A percentile compares a stretch with the other conserved stretches of the same genome.
phyloP scores from a whole-genome alignment of 495 filamentous ascomycete genomes.

The Lasiosphaeris hirsuta region DNA sequence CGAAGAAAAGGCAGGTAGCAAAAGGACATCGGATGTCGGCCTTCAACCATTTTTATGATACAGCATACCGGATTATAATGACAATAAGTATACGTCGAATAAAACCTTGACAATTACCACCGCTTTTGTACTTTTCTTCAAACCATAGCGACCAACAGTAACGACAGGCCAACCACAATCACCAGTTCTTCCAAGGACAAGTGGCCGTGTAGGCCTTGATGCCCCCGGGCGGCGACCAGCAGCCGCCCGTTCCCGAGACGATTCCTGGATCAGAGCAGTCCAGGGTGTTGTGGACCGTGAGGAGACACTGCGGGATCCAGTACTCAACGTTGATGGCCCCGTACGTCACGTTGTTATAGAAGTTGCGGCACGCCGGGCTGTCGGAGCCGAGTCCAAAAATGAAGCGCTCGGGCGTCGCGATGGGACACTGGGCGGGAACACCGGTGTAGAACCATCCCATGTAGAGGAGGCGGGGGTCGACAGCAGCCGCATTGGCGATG shows the following conservation, averaged over 20 bases:
- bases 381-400: slow-evolving; percentile 1
- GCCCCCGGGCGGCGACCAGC: slow-evolving; percentile 14
- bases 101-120: too few relatives aligned
- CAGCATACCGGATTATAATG: too few relatives aligned
- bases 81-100: too few relatives aligned
- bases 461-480: not conserved
- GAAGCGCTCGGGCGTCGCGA: not conserved
- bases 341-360: slow-evolving; percentile 1
- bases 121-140: too few relatives aligned
- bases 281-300: slow-evolving; percentile 10
- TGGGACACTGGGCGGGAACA: not conserved
- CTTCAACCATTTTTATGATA: too few relatives aligned
- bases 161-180: too few relatives aligned
- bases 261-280: slow-evolving; percentile 16
- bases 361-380: slow-evolving; percentile 7
- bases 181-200: slow-evolving; percentile 7
- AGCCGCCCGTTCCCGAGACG: slow-evolving; percentile 5
- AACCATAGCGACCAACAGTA: too few relatives aligned
- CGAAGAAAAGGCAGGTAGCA: too few relatives aligned
- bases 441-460: not conserved
- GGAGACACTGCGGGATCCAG: slow-evolving; percentile 10
- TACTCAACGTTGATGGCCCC: slow-evolving; percentile 5
- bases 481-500: not conserved
- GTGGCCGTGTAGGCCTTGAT: slow-evolving; percentile 11
- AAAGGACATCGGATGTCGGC: too few relatives aligned